Base-by-base conservation (phyloP, 148 eudicot genomes). In the Bassia scoparia region DNA sequence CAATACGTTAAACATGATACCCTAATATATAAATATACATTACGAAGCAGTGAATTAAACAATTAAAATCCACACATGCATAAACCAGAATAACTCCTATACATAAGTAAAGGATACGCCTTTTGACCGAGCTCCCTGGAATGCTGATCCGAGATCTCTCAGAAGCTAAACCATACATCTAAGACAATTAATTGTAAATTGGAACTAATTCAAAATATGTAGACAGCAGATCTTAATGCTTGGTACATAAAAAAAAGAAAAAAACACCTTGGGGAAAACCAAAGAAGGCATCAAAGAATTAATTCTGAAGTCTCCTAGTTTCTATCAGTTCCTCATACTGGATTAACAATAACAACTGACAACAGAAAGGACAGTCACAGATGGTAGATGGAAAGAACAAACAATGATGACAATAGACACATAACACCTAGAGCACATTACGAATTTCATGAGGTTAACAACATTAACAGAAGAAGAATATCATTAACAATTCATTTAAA, bases 91-190 rank as follows among this genome's bases (percentile, higher is more conserved):
- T n/a, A n/a, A 21, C 23, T 27, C 43, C 52, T 37, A 29, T 20
- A 68, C 20, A 80, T 43, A 43, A 30, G 68, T 17, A 74, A 88
- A 87, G 98, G 98, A 94, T 94, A 94, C 98, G 93, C 93, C 83
- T 91, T 91, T 82, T 94, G 97, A 67, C 98, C 98, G 63, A n/a
- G 90, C 86, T 69, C 96, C 98, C 84, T 90, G 96, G 75, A 93
- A 91, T 71, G 98, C 89, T 31, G 91, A 83, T 83, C 91, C 98
- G 74, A 94, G 82, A 87, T 91, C 93, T 84, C 80, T 91, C 84
- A 87, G 81, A 66, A 96, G n/a, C n/a, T n/a, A n/a, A n/a, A n/a
- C n/a, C n/a, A n/a, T n/a, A n/a, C n/a, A n/a, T n/a, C n/a, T n/a
- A n/a, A n/a, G n/a, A n/a, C n/a, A n/a, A n/a, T n/a, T n/a, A n/a